Percentiles rank a stretch among this genome's conserved stretches.
These are phyloP conservation scores for Rhododendron ferrugineum DNA, from an alignment of 148 eudicot species.

Conservation along the genomic window DNA sequence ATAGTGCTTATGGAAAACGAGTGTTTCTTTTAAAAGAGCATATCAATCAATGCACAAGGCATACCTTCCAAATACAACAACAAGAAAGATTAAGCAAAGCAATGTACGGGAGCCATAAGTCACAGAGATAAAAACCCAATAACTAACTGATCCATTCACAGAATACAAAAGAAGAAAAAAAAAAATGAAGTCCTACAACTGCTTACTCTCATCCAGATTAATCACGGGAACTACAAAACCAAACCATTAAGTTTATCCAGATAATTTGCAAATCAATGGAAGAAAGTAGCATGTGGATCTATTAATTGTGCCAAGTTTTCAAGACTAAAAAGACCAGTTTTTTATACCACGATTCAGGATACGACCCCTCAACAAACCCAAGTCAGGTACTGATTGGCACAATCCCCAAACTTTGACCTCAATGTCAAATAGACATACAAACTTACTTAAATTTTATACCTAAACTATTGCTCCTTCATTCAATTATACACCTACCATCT, in stretches of 20 bases:
- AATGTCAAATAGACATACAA: neutral
- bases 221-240: neutral
- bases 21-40: neutral
- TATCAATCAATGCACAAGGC: neutral
- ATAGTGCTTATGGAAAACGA: neutral
- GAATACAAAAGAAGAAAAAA: neutral
- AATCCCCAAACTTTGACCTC: neutral
- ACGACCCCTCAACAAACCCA: neutral
- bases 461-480: too few relatives aligned
- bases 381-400: neutral
- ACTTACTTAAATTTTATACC: neutral
- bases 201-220: neutral
- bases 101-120: neutral
- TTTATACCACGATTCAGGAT: neutral
- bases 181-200: neutral
- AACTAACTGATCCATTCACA: neutral
- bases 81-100: neutral
- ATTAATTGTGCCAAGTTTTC: too few relatives aligned
- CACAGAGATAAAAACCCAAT: neutral
- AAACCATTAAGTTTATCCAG: neutral
- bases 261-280: neutral
- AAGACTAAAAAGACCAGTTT: neutral
- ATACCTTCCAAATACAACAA: neutral
- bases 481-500: neutral
- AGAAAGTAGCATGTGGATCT: neutral